Evolutionary conservation across 306 rosid genomes (phyloP).

Genomic region (Prosopis cineraria): DNA sequence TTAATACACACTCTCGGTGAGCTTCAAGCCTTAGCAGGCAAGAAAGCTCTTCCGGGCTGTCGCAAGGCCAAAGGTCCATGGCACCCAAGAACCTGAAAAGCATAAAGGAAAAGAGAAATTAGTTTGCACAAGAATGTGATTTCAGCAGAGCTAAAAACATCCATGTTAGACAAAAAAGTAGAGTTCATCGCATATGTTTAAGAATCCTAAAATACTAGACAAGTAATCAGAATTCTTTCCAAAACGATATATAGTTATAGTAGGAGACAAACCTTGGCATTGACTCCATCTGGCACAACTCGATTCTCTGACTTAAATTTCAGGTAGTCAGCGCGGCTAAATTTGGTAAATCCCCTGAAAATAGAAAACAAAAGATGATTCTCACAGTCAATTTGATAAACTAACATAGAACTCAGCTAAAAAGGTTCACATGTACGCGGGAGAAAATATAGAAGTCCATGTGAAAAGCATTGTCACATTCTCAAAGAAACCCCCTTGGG

Average conservation of each 20-base stretch:
- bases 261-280: constrained; percentile 62
- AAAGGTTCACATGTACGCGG: neutral
- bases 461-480: neutral
- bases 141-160: neutral
- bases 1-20: constrained; percentile 1
- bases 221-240: neutral
- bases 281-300: constrained; percentile 77
- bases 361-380: neutral
- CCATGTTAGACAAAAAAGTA: neutral
- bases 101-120: neutral
- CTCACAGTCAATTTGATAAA: neutral
- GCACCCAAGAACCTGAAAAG: constrained; percentile 75
- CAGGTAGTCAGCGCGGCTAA: constrained; percentile 60
- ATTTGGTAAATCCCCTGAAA: constrained; percentile 87
- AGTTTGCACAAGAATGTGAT: neutral
- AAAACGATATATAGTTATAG: neutral
- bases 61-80: constrained; percentile 78
- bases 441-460: neutral
- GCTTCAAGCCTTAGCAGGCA: constrained; percentile 49
- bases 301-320: constrained; percentile 65
- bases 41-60: constrained; percentile 73
- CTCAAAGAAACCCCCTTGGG: neutral
- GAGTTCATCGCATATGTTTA: neutral
- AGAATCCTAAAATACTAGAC: neutral
- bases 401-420: neutral